Evolutionary conservation across 1,284 basidiomycete species (phyloP).

Genomic region (Pseudozyma sp.): DNA sequence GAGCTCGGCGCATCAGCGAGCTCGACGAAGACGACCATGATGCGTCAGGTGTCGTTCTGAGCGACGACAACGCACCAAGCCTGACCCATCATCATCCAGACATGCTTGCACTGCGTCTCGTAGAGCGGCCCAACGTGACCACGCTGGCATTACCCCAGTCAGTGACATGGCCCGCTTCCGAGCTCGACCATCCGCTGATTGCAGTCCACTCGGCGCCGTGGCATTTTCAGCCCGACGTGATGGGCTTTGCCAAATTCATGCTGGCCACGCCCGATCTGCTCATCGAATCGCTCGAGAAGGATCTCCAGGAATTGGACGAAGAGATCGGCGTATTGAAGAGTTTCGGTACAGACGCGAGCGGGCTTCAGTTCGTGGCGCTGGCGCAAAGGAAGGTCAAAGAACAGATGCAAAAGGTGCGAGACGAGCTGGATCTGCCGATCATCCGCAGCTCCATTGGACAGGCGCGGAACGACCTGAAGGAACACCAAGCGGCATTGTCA

Average conservation of each 20-base stretch:
- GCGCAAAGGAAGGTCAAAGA: constrained; percentile 71
- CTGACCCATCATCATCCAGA: constrained; percentile 64
- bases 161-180: constrained; percentile 80
- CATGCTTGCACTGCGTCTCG: constrained; percentile 82
- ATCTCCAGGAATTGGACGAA: constrained; percentile 78
- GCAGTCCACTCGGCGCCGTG: constrained; percentile 91
- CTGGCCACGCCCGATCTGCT: constrained; percentile 85
- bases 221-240: constrained; percentile 93
- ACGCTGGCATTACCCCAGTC: constrained; percentile 95
- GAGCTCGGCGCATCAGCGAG: constrained; percentile 20
- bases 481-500: constrained; percentile 64
- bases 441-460: constrained; percentile 54
- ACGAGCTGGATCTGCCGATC: constrained; percentile 55
- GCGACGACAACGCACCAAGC: constrained; percentile 10
- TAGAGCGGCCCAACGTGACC: constrained; percentile 92
- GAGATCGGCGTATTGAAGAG: constrained; percentile 72
- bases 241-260: constrained; percentile 92
- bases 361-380: constrained; percentile 81
- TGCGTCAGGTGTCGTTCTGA: constrained; percentile 6
- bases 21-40: constrained; percentile 22
- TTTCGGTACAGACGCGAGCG: constrained; percentile 78
- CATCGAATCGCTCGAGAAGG: constrained; percentile 78
- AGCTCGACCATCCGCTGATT: constrained; percentile 72
- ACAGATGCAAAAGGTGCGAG: constrained; percentile 58
- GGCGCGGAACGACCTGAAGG: constrained; percentile 74